Evolutionary conservation across 179 eudicot species (phyloP).

Genomic region (Spinacia oleracea): DNA sequence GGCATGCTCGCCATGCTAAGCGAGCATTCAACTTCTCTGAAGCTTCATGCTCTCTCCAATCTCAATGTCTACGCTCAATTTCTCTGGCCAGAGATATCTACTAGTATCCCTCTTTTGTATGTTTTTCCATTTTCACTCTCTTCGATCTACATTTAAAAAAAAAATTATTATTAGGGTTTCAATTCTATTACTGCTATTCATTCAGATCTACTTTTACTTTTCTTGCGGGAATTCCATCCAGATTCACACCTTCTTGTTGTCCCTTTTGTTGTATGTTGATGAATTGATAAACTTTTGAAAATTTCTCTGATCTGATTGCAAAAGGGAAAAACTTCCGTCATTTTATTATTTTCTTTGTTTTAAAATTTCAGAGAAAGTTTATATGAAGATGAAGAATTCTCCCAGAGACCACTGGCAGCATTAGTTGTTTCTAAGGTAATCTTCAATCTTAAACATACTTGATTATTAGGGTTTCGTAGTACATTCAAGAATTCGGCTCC

Average conservation of each 20-base stretch:
- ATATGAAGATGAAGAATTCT: constrained; percentile 90
- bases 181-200: not conserved
- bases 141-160: too few relatives aligned
- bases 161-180: not conserved
- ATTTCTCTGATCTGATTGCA: not conserved
- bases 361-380: constrained; percentile 73
- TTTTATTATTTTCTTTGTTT: not conserved
- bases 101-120: constrained; percentile 77
- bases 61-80: constrained; percentile 68
- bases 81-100: constrained; percentile 96
- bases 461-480: not conserved
- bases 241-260: not conserved
- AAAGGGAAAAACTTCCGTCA: not conserved
- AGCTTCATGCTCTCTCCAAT: constrained; percentile 78
- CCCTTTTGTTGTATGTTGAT: not conserved
- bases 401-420: constrained; percentile 81
- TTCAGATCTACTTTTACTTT: not conserved
- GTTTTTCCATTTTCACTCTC: not conserved
- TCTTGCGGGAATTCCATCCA: not conserved
- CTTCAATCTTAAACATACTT: not conserved
- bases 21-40: constrained; percentile 58
- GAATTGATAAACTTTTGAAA: too few relatives aligned
- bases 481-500: too few relatives aligned
- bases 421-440: constrained; percentile 87
- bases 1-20: constrained; percentile 82